Conservation (phyloP, 2,329 filamentous ascomycete species). For the Teratosphaeria pseudoeucalypti region DNA sequence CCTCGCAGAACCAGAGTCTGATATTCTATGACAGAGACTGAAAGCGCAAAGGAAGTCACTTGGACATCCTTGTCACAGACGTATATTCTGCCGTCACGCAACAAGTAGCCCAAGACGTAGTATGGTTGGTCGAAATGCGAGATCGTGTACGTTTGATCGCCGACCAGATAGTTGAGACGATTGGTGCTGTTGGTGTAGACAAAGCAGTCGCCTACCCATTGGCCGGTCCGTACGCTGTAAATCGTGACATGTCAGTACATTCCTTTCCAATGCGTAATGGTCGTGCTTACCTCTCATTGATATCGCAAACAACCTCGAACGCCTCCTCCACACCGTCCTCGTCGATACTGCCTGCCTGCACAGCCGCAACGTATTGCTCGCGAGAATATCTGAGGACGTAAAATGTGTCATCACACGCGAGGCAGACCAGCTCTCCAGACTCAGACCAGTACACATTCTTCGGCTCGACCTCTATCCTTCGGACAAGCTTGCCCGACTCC, state of each 20-base stretch:
- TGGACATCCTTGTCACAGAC: constrained; percentile 91
- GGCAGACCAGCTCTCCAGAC: constrained; percentile 80
- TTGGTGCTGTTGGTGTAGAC: constrained; percentile 97
- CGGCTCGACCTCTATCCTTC: constrained; percentile 76
- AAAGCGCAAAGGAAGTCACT: constrained; percentile 81
- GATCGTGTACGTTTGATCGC: constrained; percentile 94
- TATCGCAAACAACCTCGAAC: constrained; percentile 92
- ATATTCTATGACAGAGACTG: constrained; percentile 87
- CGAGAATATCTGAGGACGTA: constrained; percentile 88
- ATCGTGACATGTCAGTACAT: background rate
- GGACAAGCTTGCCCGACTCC: constrained; percentile 77
- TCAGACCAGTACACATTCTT: constrained; percentile 88
- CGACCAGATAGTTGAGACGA: constrained; percentile 92
- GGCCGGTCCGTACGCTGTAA: constrained; percentile 71
- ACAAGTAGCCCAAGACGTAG: constrained; percentile 92
- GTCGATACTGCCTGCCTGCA: constrained; percentile 73
- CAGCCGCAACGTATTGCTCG: constrained; percentile 74
- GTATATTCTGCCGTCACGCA: constrained; percentile 90
- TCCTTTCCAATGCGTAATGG: background rate
- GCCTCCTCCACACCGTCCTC: constrained; percentile 89
- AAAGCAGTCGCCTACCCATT: constrained; percentile 98
- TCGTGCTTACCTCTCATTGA: constrained; percentile 61
- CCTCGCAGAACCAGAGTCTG: constrained; percentile 90
- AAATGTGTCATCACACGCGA: constrained; percentile 90
- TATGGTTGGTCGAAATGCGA: constrained; percentile 93